Percentiles rank a stretch among this genome's conserved stretches.
Evolutionary conservation across 2,329 filamentous ascomycete genomes (phyloP).

Genomic region (Pyricularia sp.): DNA sequence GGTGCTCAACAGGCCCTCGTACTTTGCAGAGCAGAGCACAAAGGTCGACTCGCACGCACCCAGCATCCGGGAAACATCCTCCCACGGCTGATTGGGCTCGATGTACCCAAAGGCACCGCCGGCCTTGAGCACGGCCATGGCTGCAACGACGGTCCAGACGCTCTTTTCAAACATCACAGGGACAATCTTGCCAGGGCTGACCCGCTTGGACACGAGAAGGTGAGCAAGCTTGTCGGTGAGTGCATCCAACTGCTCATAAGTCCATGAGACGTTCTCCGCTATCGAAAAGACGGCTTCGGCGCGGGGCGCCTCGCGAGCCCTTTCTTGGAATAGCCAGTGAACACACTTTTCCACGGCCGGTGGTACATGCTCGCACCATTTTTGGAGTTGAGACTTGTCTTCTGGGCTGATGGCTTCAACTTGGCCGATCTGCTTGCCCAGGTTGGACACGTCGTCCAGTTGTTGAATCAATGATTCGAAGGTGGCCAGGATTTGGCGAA

Average conservation of each 20-base stretch:
- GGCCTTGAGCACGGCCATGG: conserved; percentile 15
- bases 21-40: conserved; percentile 6
- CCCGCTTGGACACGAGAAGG: not conserved
- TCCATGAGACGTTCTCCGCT: not conserved
- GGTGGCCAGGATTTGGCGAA: not conserved
- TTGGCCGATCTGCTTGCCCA: not conserved
- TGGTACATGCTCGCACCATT: not conserved
- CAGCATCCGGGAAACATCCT: not conserved
- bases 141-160: conserved; percentile 10
- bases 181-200: not conserved
- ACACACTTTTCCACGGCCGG: not conserved
- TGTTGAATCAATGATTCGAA: not conserved
- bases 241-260: not conserved
- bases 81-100: conserved; percentile 11
- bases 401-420: not conserved
- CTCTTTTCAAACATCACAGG: not conserved
- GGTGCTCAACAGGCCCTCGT: not conserved
- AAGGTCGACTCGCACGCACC: conserved; percentile 7
- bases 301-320: not conserved
- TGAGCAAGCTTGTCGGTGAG: not conserved
- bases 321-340: not conserved
- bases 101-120: conserved; percentile 13
- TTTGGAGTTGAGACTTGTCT: not conserved
- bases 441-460: not conserved
- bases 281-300: not conserved